Base-by-base conservation (phyloP, 129 eudicot species). In the Logfia minima region DNA sequence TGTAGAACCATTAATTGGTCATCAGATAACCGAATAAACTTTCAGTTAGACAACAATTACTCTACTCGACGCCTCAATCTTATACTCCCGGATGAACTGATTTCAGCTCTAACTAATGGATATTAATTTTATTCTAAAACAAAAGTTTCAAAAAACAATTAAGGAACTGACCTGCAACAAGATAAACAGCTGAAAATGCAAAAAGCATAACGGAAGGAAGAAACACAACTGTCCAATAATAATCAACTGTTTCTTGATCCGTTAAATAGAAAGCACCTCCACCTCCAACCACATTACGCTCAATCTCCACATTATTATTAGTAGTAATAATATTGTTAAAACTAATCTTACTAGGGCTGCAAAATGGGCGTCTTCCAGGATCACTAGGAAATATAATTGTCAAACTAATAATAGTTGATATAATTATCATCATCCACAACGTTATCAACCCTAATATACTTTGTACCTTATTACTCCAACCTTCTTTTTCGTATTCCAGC, bases 221-320 rank as follows among this genome's bases (percentile, higher is more conserved):
- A 72, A 93, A 90, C 83, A 93, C 88, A 80, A 93, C 96, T 91
- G 89, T 93, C 92, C 94, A 89, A 75, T 82, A 93, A 66, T 90
- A 93, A 87, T 90, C 97, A 76, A 89, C 97, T 63, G 96, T 89
- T 72, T 93, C 90, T 80, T 93, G 96, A 87, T 93, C 96, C 64
- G 98, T 93, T 17, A 93, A 80, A 72, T 74, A 82, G 83, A 90
- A 93, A 9, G 97, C 93, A 8, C 96, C 90, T 1, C 85, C 83
- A 39, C 80, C 70, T 19, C 77, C 83, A 77, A 90, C 95, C 68
- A 79, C 81, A 63, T 75, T 89, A 28, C 72, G 84, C 18, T 71
- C 81, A 24, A 43, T 79, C 52, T 28, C 69, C 8, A 70, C 77
- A 24, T 13, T 13, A 13, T 48, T 48, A 48, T 18, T 14, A 48